Conservation (phyloP, 345 rosid genomes). For the Corymbia maculata region DNA sequence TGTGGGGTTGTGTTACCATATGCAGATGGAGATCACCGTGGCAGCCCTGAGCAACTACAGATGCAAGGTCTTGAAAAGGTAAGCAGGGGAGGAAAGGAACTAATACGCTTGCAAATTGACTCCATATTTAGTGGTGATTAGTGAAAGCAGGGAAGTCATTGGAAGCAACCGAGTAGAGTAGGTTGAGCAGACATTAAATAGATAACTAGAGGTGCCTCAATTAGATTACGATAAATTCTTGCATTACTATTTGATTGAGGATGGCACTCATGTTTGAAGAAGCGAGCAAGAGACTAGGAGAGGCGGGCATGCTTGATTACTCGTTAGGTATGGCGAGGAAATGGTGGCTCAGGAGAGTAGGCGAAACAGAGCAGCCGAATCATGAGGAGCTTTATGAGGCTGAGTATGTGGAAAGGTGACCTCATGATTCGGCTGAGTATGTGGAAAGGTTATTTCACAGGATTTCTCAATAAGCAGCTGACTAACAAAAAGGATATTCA, state of each 20-base stretch:
- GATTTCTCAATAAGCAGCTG: not conserved
- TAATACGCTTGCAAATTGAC: constrained; percentile 57
- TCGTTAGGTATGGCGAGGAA: constrained; percentile 68
- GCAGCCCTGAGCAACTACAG: not conserved
- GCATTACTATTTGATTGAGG: constrained; percentile 63
- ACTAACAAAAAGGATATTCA: not conserved
- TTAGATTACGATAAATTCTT: constrained; percentile 82
- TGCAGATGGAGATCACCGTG: not conserved
- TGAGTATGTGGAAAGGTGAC: too few relatives aligned
- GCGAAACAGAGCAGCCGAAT: constrained; percentile 27
- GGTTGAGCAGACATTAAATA: constrained; percentile 52
- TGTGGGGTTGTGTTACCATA: not conserved
- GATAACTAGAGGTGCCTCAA: constrained; percentile 68
- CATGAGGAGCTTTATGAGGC: not conserved
- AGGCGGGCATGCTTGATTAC: constrained; percentile 53
- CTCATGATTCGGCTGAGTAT: not conserved
- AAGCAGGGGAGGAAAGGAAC: constrained; percentile 78
- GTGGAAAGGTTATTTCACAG: not conserved
- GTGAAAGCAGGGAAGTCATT: constrained; percentile 66
- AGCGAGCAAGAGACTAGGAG: constrained; percentile 51
- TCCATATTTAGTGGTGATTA: constrained; percentile 74
- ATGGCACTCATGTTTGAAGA: constrained; percentile 66
- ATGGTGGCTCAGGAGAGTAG: constrained; percentile 83
- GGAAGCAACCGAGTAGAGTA: constrained; percentile 52
- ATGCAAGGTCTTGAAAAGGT: constrained; percentile 12